Evolutionary conservation across 352 stramenopile species (phyloP), one percentile per base, ranked within the genome.

Genomic region (Thraustochytrium sp.): DNA sequence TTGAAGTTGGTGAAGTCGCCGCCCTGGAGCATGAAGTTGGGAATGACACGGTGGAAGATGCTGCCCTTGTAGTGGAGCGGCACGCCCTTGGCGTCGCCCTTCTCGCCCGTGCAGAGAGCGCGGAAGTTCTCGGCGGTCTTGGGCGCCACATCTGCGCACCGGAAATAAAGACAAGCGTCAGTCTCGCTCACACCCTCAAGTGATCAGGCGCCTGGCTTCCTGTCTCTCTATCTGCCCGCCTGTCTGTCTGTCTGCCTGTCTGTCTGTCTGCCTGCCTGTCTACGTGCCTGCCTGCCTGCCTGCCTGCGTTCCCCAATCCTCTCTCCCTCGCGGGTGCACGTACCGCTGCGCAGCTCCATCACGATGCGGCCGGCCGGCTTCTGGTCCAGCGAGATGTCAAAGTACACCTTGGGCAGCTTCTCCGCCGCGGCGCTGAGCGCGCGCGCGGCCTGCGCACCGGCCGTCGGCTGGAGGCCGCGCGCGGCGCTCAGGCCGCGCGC

Each of bases 21-120:
- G 38, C 51, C 82, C 56, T 94, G 96, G 77, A 93, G 86, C 85
- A 88, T 88, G 65, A 96, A 96, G 31, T 89, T 68, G 90, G 91
- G 85, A 38, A 96, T 95, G 37, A 95, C 86, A 46, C 92, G 90
- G 80, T 96, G 91, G 85, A 96, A 95, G 48, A 86, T 86, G 42
- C 88, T 85, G 59, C 90, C 89, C 90, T 62, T 44, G 74, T 40
- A 89, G 23, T 74, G 68, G 42, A 86, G 51, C 44, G 92, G 87
- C 18, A 90, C 94, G 49, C 86, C 86, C 9, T 54, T 63, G 26
- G 53, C 8, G 40, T 64, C 5, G 40, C 42, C 75, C 54, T 56
- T 42, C 40, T 84, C 75, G 21, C 75, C 75, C 1, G 49, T 59
- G 56, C 87, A 83, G 91, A 94, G 85, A 90, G 93, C 85, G 91